Percentiles rank a stretch among this genome's conserved stretches.
These are phyloP conservation scores for Trametes pubescens DNA, from an alignment of 1,284 basidiomycete genomes.

Conservation along the genomic window DNA sequence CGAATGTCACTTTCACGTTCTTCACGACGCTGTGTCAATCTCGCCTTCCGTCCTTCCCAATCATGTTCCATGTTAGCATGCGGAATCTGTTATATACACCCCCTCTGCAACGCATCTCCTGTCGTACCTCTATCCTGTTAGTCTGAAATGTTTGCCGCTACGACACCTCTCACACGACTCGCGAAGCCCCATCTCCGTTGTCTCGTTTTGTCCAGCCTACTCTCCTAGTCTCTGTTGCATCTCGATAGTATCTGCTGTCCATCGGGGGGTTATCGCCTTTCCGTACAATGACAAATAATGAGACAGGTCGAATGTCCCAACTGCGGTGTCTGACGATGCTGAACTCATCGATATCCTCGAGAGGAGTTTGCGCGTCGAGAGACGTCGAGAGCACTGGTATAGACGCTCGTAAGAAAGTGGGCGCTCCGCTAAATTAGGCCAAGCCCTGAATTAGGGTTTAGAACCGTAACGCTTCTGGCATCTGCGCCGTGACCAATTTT, in stretches of 20 bases:
- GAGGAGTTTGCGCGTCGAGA: too few species aligned
- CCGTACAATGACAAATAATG: constrained; percentile 35
- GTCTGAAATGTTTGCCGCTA: constrained; percentile 31
- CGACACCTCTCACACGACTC: constrained; percentile 27
- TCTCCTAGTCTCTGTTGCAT: constrained; percentile 40
- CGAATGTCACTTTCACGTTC: constrained; percentile 36
- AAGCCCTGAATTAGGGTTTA: constrained; percentile 28
- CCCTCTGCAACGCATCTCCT: constrained; percentile 34
- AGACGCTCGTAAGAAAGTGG: neutral
- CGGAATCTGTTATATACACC: constrained; percentile 38
- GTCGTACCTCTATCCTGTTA: constrained; percentile 23
- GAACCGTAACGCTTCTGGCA: constrained; percentile 19
- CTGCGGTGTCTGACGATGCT: neutral
- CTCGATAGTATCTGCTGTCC: constrained; percentile 40
- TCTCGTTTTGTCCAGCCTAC: constrained; percentile 38
- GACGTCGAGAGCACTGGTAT: neutral
- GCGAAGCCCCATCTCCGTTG: constrained; percentile 34
- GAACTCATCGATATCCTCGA: too few species aligned
- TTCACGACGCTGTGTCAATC: constrained; percentile 37
- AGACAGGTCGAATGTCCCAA: constrained; percentile 15
- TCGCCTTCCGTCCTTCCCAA: constrained; percentile 33
- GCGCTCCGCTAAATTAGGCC: neutral
- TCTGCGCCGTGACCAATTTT: constrained; percentile 28
- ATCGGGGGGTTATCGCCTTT: constrained; percentile 20
- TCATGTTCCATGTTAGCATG: constrained; percentile 40